Conservation (phyloP, 305 asterid genomes). For the Euphrasia arctica region DNA sequence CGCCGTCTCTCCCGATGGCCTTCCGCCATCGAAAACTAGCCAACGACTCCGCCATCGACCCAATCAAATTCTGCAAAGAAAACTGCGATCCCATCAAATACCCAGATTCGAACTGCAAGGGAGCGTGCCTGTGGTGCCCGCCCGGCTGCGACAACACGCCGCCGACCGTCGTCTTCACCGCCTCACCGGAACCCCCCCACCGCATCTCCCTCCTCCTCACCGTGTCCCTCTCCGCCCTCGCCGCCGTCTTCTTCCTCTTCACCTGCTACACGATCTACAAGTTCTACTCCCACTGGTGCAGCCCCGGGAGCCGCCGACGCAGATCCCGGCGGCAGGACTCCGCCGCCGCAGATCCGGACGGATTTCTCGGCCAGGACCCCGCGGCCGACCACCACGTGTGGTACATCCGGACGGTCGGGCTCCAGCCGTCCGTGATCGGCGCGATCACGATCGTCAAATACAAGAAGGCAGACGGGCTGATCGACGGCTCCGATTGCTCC, state of each 20-base stretch:
- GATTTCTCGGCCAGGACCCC: constrained; percentile 46
- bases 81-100: constrained; percentile 24
- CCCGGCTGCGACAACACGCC: constrained; percentile 22
- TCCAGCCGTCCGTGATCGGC: constrained; percentile 57
- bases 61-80: not conserved
- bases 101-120: constrained; percentile 29
- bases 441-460: constrained; percentile 61
- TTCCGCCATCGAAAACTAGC: constrained; percentile 37
- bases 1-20: constrained; percentile 35
- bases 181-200: constrained; percentile 2
- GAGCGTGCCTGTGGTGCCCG: constrained; percentile 7
- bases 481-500: constrained; percentile 71
- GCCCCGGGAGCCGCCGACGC: constrained; percentile 24
- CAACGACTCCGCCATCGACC: constrained; percentile 22
- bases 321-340: not conserved
- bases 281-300: constrained; percentile 23
- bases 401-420: constrained; percentile 78
- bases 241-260: constrained; percentile 41
- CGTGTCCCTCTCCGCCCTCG: constrained; percentile 38
- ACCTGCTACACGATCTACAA: constrained; percentile 41
- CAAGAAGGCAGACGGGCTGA: constrained; percentile 54
- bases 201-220: constrained; percentile 34
- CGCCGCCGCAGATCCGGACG: constrained; percentile 17
- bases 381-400: constrained; percentile 72
- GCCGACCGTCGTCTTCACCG: not conserved